Evolutionary conservation across 805 yeast species (phyloP), one percentile per base, ranked within the genome.

Genomic region (Ogataea trehalophila): DNA sequence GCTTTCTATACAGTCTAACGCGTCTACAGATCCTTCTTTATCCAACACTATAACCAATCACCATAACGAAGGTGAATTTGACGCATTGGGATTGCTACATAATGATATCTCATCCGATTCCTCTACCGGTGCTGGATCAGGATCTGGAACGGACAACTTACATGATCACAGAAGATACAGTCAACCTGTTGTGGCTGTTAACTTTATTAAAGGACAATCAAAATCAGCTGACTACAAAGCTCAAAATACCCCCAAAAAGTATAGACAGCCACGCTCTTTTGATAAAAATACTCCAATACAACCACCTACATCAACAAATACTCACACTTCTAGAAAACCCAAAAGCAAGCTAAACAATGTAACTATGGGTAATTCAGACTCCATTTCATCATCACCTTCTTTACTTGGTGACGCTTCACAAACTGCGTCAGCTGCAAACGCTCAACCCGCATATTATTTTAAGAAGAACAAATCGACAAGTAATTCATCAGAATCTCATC

Each of bases 11-110:
- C 31, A 26, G n/a, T 39, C 41, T 22, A n/a, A 26, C 3, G 29
- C 31, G 6, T 39, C 41, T 13, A 20, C 15, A 7, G 26, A 17
- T n/a, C 26, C 41, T 18, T 11, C 11, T 9, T 17, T 15, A 14
- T 17, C 18, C 41, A 22, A 14, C n/a, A 15, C 7, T 8, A 39
- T 22, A 23, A 22, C 15, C 6, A n/a, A 26, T 22, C 15, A 22
- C n/a, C 15, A n/a, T 17, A 39, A 33, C 15, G 58, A 59, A 14
- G 57, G 50, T 8, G 67, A 62, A 41, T 17, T 58, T 8, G 67
- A 62, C 44, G 66, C 65, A 8, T 31, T 62, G 15, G 67, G 67
- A 4, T 29, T 61, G 26, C 18, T 59, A 11, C 67, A 62, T 41
- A 55, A 57, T 34, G 65, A 61, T 37, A 42, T 52, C 5, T 53